Conservation (phyloP, 805 yeast genomes). For the Candida oleophila region DNA sequence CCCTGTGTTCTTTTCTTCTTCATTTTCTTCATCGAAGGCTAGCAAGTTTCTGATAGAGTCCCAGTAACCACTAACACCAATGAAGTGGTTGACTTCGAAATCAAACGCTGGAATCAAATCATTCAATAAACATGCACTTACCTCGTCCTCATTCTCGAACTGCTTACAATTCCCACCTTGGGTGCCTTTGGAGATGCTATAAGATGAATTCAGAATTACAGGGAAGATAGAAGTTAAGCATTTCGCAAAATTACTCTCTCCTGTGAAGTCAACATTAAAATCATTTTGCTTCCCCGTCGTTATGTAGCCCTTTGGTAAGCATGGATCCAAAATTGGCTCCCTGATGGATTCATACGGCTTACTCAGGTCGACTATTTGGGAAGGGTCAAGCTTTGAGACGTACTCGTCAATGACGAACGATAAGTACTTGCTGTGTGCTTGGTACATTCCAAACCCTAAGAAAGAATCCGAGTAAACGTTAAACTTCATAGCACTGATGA, state of each 20-base stretch:
- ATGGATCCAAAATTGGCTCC: slow-evolving; percentile 50
- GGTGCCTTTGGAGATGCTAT: slow-evolving; percentile 16
- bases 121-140: slow-evolving; percentile 49
- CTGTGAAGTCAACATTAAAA: slow-evolving; percentile 39
- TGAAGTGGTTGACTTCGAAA: slow-evolving; percentile 53
- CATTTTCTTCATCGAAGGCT: slow-evolving; percentile 22
- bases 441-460: slow-evolving; percentile 60
- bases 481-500: slow-evolving; percentile 28
- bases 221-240: slow-evolving; percentile 51
- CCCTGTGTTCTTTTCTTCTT: slow-evolving; percentile 15
- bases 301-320: slow-evolving; percentile 50
- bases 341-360: slow-evolving; percentile 14
- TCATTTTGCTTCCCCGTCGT: slow-evolving; percentile 19
- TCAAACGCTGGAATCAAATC: slow-evolving; percentile 57
- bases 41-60: slow-evolving; percentile 53
- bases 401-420: slow-evolving; percentile 28
- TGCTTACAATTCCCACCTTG: slow-evolving; percentile 28
- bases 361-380: slow-evolving; percentile 7
- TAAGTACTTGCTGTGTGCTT: slow-evolving; percentile 50
- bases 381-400: slow-evolving; percentile 14
- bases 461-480: slow-evolving; percentile 55
- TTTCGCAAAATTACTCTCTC: slow-evolving; percentile 49
- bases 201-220: slow-evolving; percentile 35
- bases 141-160: slow-evolving; percentile 26
- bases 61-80: slow-evolving; percentile 71